A percentile compares a stretch with the other conserved stretches of the same genome.
phyloP scores from a whole-genome alignment of 192 early-diverging fungal genomes.

The Linnemannia hyalina region DNA sequence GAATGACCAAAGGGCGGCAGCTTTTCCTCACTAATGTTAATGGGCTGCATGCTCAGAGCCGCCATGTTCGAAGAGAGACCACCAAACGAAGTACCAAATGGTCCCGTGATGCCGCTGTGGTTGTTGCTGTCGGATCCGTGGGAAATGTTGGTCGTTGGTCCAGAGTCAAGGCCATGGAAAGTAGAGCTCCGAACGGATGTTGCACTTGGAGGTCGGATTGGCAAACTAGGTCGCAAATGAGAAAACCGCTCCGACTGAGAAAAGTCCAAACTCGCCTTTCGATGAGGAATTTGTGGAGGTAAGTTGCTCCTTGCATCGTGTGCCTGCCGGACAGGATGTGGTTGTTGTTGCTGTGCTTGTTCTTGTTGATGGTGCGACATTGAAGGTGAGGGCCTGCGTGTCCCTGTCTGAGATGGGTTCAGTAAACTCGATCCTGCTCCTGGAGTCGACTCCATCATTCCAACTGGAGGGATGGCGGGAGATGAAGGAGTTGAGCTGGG shows the following conservation, averaged over 20 bases:
- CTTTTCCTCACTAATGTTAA: slow-evolving; percentile 54
- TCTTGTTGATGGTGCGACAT: slow-evolving; percentile 14
- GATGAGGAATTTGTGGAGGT: slow-evolving; percentile 40
- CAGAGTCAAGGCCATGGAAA: slow-evolving; percentile 51
- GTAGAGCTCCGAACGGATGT: slow-evolving; percentile 48
- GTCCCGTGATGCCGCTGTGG: neutral
- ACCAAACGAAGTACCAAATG: neutral
- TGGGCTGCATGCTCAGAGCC: slow-evolving; percentile 36
- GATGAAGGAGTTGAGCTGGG: slow-evolving; percentile 45
- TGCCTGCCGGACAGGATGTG: neutral
- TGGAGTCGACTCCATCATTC: slow-evolving; percentile 13
- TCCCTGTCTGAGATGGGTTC: slow-evolving; percentile 12
- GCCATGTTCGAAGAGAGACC: slow-evolving; percentile 19
- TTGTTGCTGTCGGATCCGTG: neutral
- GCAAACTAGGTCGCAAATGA: slow-evolving; percentile 45
- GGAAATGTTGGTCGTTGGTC: neutral
- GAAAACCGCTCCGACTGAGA: slow-evolving; percentile 36
- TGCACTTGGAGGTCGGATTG: slow-evolving; percentile 48
- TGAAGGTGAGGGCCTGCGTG: slow-evolving; percentile 39
- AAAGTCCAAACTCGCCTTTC: slow-evolving; percentile 54
- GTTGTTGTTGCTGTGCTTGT: slow-evolving; percentile 25
- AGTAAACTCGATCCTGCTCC: slow-evolving; percentile 7
- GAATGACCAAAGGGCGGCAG: slow-evolving; percentile 53
- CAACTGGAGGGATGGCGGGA: slow-evolving; percentile 37
- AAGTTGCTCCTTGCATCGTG: slow-evolving; percentile 27